A percentile compares a stretch with the other conserved stretches of the same genome.
Evolutionary conservation across 805 yeast species (phyloP).

Genomic region (Zygosaccharomyces rouxii): DNA sequence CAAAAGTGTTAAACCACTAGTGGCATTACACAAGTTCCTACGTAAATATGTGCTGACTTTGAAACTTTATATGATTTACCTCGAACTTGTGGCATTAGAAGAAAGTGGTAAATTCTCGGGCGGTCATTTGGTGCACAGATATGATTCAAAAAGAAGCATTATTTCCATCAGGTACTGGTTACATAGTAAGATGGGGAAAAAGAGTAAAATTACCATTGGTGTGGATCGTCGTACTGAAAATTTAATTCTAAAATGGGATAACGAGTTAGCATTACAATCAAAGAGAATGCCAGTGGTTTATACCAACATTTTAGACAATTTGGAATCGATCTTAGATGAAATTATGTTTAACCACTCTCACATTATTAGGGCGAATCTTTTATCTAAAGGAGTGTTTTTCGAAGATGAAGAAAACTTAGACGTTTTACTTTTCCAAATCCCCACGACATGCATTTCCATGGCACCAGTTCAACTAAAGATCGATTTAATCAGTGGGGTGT

Average conservation of each 20-base stretch:
- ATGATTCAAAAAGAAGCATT: conserved; percentile 33
- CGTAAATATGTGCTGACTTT: conserved; percentile 34
- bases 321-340: conserved; percentile 33
- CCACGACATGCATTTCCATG: conserved; percentile 32
- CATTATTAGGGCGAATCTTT: conserved; percentile 29
- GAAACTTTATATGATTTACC: conserved; percentile 33
- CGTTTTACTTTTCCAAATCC: conserved; percentile 31
- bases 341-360: conserved; percentile 36
- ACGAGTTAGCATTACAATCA: conserved; percentile 18
- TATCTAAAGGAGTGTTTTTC: conserved; percentile 29
- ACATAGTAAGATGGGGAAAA: conserved; percentile 30
- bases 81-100: conserved; percentile 28
- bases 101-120: conserved; percentile 32
- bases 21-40: conserved; percentile 30
- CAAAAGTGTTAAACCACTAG: conserved; percentile 29
- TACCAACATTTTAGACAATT: conserved; percentile 24
- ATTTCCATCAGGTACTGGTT: conserved; percentile 35
- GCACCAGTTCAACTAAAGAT: conserved; percentile 34
- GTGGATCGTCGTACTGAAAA: conserved; percentile 25
- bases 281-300: conserved; percentile 23
- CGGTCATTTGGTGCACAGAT: conserved; percentile 32
- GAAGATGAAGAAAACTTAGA: conserved; percentile 33
- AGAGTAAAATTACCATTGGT: conserved; percentile 30
- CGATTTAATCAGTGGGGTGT: conserved; percentile 32
- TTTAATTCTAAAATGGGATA: conserved; percentile 32